Conservation (phyloP, 2,329 filamentous ascomycete species). For the Rhynchosporium secalis region DNA sequence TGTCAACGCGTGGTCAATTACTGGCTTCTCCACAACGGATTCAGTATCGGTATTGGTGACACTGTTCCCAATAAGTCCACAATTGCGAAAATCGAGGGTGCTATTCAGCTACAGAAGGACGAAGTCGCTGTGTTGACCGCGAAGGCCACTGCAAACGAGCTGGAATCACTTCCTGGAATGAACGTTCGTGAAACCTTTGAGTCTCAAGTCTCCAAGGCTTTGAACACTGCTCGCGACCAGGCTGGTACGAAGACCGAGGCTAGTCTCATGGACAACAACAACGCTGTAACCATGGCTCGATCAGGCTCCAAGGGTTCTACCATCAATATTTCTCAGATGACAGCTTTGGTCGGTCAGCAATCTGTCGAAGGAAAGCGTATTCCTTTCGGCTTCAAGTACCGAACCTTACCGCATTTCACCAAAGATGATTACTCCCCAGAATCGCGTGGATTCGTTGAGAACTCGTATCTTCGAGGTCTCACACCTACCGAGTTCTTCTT, state of each 20-base stretch:
- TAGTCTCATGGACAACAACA: conserved; percentile 93
- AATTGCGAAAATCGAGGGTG: conserved; percentile 79
- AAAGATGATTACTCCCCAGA: conserved; percentile 99
- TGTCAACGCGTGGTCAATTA: conserved; percentile 94
- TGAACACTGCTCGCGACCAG: conserved; percentile 95
- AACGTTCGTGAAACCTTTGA: conserved; percentile 98
- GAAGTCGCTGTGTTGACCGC: conserved; percentile 76
- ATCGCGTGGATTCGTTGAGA: conserved; percentile 96
- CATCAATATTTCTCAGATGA: conserved; percentile 99
- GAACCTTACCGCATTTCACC: conserved; percentile 94
- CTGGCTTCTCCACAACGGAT: conserved; percentile 94
- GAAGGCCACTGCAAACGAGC: conserved; percentile 77
- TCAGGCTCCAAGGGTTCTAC: conserved; percentile 98
- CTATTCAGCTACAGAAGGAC: conserved; percentile 78
- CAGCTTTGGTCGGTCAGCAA: conserved; percentile 94
- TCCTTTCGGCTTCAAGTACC: conserved; percentile 98
- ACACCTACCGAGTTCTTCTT: conserved; percentile 99
- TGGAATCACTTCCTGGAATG: conserved; percentile 97
- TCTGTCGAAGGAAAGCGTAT: conserved; percentile 98
- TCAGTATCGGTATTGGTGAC: conserved; percentile 98
- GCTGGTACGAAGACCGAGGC: conserved; percentile 91
- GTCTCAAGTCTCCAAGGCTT: conserved; percentile 88
- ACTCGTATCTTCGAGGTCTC: conserved; percentile 93
- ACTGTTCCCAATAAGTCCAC: conserved; percentile 89
- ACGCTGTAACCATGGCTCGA: conserved; percentile 92